Evolutionary conservation across 129 eudicot species (phyloP), one percentile per base, ranked within the genome.

Genomic region (Smallanthus sonchifolius): DNA sequence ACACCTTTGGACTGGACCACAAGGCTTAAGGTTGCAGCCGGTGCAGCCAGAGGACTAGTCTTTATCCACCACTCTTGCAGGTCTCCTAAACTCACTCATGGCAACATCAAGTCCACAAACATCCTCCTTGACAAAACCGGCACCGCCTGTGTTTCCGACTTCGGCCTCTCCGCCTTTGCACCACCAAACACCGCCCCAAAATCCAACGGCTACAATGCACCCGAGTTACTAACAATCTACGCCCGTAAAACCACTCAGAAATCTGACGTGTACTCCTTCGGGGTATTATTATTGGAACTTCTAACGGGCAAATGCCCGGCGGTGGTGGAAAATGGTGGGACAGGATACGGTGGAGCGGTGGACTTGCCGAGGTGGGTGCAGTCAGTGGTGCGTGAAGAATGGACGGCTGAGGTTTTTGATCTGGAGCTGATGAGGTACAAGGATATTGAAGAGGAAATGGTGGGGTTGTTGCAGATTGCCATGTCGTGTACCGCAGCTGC

Each of bases 251-350:
- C 73, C 77, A 61, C 86, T 30, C 82, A 84, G 44, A 87, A 76
- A 55, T 66, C 84, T 34, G 91, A 87, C 7, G 88, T 87, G 6
- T 86, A 86, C 52, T 80, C 84, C 62, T 86, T 86, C 36, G 91
- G 91, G 55, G 80, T 86, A 8, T 19, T 87, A n/a, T 52, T 87
- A 47, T 32, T 87, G 32, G 91, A 87, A 82, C 82, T 87, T 39
- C 30, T 87, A 77, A 87, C 91, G 0, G 91, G 91, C 0, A 87
- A 84, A 36, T 86, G 89, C 28, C 97, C 99, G 1, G 80, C 95
- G 0, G 42, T 78, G 34, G 82, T 80, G 73, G 92, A 84, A 62
- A 83, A 81, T 34, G 80, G 81, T 34, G 82, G 82, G 49, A 42
- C 78, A 0, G 78, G 82, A n/a, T 79, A 79, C 3, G 82, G 78